Evolutionary conservation across 2,329 filamentous ascomycete genomes (phyloP), one percentile per base, ranked within the genome.

Genomic region (Ophiostoma angusticollis): DNA sequence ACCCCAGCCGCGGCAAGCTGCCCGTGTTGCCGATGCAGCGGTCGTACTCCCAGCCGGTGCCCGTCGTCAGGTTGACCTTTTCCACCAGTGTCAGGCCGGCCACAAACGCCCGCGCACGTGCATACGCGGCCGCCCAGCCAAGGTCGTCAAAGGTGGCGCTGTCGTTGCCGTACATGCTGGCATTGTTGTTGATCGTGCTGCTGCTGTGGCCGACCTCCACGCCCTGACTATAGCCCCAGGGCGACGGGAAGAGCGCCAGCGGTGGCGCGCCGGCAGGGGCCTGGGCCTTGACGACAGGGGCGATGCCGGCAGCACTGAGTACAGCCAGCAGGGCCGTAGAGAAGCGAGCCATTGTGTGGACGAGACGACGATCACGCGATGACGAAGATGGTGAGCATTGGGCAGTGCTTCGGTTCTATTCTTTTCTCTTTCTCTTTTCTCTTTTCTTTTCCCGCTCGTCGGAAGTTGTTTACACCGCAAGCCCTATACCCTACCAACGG

Each of bases 51-150:
- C 40, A 42, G 52, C 80, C 80, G 34, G 74, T 71, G 47, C 80
- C 80, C 6, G 79, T 84, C 5, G 80, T 84, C 45, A 86, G 56
- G 53, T 85, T 84, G 52, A 84, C 77, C 57, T 85, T 85, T 57
- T 85, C 80, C 5, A 72, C 60, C 36, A 84, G 60, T 2, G 80
- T 84, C 52, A 86, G 62, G 48, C 76, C 66, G 23, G 68, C 67
- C 16, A 85, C 78, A 45, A 84, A 80, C 7, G 68, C 68, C 31
- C 69, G 65, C 1, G 80, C 80, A 51, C 75, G 76, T 11, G 60
- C 58, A 52, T 82, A 78, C 11, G 80, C 78, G 14, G 66, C 65
- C 6, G 64, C 66, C 78, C 80, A 84, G 9, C 35, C 39, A n/a
- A 23, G 23, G 18, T 11, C 30, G 24, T 24, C 30, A n/a, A n/a